Evolutionary conservation across 2,329 filamentous ascomycete genomes (phyloP).

Genomic region (Fusarium algeriense): DNA sequence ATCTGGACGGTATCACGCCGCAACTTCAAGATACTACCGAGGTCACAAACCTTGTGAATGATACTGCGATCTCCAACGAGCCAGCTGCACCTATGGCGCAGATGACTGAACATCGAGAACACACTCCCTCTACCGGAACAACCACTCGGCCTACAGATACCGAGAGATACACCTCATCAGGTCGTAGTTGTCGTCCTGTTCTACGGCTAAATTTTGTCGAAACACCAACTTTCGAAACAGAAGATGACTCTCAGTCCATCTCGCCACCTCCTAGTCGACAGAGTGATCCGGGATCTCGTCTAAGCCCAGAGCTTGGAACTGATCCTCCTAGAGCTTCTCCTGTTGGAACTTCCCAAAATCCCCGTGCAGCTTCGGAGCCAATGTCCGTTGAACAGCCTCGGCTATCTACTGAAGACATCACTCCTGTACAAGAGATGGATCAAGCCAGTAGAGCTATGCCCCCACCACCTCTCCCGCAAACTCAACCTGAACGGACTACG

Average conservation of each 20-base stretch:
- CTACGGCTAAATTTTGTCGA: neutral
- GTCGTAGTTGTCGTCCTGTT: neutral
- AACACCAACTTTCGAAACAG: neutral
- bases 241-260: neutral
- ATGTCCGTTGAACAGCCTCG: accelerated
- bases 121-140: accelerated
- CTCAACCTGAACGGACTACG: neutral
- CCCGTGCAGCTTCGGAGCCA: neutral
- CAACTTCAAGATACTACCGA: accelerated
- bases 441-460: neutral
- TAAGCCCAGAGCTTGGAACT: neutral
- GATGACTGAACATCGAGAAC: neutral
- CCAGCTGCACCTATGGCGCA: neutral
- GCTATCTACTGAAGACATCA: neutral
- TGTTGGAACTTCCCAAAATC: accelerated
- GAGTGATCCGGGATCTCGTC: neutral
- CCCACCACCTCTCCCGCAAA: neutral
- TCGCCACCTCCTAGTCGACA: neutral
- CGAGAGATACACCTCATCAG: neutral
- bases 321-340: too few species aligned
- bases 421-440: neutral
- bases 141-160: neutral
- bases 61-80: accelerated
- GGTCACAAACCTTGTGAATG: accelerated
- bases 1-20: accelerated